Evolutionary conservation across 257 asterid genomes (phyloP), one percentile per base, ranked within the genome.

Genomic region (Paraleonurus japonicus): DNA sequence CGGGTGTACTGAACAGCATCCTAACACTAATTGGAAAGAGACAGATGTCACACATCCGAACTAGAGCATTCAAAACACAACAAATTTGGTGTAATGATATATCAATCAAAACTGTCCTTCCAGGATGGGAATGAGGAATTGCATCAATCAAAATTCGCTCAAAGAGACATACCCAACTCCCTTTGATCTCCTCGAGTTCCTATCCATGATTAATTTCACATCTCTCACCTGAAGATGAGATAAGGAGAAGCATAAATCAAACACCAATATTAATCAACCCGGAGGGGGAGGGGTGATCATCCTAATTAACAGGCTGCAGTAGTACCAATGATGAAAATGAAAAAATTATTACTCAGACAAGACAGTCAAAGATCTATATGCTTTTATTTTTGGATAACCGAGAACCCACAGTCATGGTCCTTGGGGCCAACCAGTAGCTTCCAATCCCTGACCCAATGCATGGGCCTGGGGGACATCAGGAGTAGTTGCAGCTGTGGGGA

Each of bases 151-250:
- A 55, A 69, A 30, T 13, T 54, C 15, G 75, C 57, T 53, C 24
- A 65, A 43, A 26, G 64, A 30, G 68, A 79, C 96, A 69, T 92
- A 95, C 99, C 99, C 98, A 28, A 95, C 99, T 84, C 99, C 99
- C 81, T 95, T 95, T 48, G 99, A 95, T 63, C 97, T 83, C 83
- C 98, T 90, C 30, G 99, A 92, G 80, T 95, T 95, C 22, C 99
- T 85, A 80, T 95, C 99, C 99, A 95, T 95, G 72, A 95, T 95
- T 41, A 95, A 82, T 55, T 96, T 87, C 11, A 92, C 99, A 85
- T 95, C 98, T 84, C 99, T 92, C 32, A 94, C 99, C 99, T 91
- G 81, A 71, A 80, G 41, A 76, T 17, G 43, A 35, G 48, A 69
- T 67, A 13, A 22, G 39, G 30, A 73, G 48, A 70, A 53, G 27